Evolutionary conservation across 306 rosid genomes (phyloP), one percentile per base, ranked within the genome.

Genomic region (Prunus davidiana): DNA sequence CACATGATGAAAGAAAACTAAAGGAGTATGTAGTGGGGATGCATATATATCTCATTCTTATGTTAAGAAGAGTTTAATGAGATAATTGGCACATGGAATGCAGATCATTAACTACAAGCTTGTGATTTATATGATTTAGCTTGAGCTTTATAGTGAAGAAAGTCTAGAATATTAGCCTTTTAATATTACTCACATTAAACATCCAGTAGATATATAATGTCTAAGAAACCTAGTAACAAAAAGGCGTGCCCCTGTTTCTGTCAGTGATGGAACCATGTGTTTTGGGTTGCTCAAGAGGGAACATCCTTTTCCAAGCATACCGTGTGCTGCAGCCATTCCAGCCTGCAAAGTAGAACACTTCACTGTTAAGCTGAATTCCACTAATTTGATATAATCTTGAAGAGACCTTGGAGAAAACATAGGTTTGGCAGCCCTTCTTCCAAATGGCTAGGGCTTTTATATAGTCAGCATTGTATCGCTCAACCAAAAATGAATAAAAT

Each of bases 231-330:
- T 83, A 51, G 91, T 83, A 45, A 87, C 89, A 20, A 89, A 89
- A 67, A 88, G 79, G 28, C 95, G 93, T 5, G 95, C 96, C 25
- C 88, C 98, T 9, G 84, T 83, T 86, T 94, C 97, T 46, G 71
- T 78, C 80, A 93, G 81, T 34, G 97, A 94, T 22, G 91, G 97
- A 55, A 82, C 96, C 98, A 94, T 91, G 82, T 86, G 93, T 82
- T 90, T 91, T 12, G 98, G 96, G 69, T 94, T 86, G 82, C 86
- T 82, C 76, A 83, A 74, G 67, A 87, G 89, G 45, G 84, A 67
- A 75, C 75, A 86, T 27, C 76, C 46, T 69, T 74, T 86, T 82
- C 96, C 96, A 64, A 94, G 91, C 62, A 91, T 41, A 20, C 82
- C 86, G 80, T 86, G 84, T 60, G 97, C 96, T 74, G 96, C 95